Evolutionary conservation across 441 rosid genomes (phyloP), one percentile per base, ranked within the genome.

Genomic region (Pelargonium fulgidum): DNA sequence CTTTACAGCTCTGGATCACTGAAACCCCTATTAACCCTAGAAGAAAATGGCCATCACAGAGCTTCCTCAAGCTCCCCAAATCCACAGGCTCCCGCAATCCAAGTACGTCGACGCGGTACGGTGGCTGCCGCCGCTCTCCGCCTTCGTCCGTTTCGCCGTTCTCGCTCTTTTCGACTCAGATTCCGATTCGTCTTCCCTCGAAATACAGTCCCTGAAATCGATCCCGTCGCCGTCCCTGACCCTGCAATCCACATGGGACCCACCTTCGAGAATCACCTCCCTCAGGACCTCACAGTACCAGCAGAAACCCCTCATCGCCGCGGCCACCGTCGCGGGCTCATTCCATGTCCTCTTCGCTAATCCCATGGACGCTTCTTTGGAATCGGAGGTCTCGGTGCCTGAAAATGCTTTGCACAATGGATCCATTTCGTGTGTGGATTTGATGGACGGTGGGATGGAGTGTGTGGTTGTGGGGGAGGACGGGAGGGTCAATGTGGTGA

Each of bases 401-500:
- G 85, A 69, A 56, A 65, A n/a, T 41, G 81, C 68, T 65, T 84
- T 88, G 5, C 97, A 93, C 41, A 72, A 70, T 56, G 92, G 97
- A 59, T 69, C 84, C 36, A 80, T 88, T 66, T 71, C 78, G n/a
- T 79, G 85, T 19, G 85, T 91, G 68, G 98, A 91, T 76, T 67
- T 88, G 81, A 77, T 81, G 75, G 96, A 87, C 9, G 84, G 76
- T 0, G 85, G 82, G 64, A 75, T 75, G 65, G 92, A 84, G 17
- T 86, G 89, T 66, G 91, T 90, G 61, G 81, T 75, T 36, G 96
- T 90, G 48, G 98, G 97, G 6, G 96, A 87, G 17, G 98, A 93
- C 72, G 98, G 97, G 76, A 89, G 87, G 77, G 87, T 93, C 70
- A 93, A 87, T 84, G 79, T 93, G 80, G 94, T 88, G 70, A 85